Conservation (phyloP, 2,329 filamentous ascomycete species). For the Aspergillus sp. region DNA sequence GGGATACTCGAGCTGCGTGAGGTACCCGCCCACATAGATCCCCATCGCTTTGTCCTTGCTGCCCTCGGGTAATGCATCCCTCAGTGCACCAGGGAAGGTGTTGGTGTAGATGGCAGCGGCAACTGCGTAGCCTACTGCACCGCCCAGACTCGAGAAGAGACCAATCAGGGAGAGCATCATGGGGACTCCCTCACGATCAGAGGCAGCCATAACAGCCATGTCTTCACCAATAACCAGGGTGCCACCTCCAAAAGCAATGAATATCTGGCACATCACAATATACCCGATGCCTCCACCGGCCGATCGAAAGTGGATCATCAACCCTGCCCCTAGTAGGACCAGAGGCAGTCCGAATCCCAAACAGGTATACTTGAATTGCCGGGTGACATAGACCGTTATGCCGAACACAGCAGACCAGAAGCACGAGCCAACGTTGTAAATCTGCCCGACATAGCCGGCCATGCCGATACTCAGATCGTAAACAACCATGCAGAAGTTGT, state of each 20-base stretch:
- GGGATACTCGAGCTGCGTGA: constrained; percentile 30
- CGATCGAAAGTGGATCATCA: constrained; percentile 60
- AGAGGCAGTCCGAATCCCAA: constrained; percentile 56
- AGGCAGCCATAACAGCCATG: constrained; percentile 60
- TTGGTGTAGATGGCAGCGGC: constrained; percentile 57
- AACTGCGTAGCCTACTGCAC: constrained; percentile 37
- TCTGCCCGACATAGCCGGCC: constrained; percentile 52
- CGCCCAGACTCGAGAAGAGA: constrained; percentile 37
- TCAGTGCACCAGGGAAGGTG: constrained; percentile 54
- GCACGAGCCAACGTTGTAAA: constrained; percentile 57
- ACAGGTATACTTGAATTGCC: constrained; percentile 55
- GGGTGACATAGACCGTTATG: constrained; percentile 50
- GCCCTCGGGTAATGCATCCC: constrained; percentile 18
- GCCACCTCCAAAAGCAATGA: constrained; percentile 58
- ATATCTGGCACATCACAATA: constrained; percentile 58
- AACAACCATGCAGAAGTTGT: constrained; percentile 57
- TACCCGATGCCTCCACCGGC: constrained; percentile 52
- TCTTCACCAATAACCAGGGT: constrained; percentile 58
- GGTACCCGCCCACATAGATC: constrained; percentile 30
- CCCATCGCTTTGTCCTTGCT: constrained; percentile 20
- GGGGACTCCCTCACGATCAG: constrained; percentile 58
- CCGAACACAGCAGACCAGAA: constrained; percentile 55
- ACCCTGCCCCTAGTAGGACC: constrained; percentile 53
- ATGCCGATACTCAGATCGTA: constrained; percentile 46
- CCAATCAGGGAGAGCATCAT: constrained; percentile 41